phyloP scores from a whole-genome alignment of 1,284 basidiomycete genomes.

The Sparassis latifolia region DNA sequence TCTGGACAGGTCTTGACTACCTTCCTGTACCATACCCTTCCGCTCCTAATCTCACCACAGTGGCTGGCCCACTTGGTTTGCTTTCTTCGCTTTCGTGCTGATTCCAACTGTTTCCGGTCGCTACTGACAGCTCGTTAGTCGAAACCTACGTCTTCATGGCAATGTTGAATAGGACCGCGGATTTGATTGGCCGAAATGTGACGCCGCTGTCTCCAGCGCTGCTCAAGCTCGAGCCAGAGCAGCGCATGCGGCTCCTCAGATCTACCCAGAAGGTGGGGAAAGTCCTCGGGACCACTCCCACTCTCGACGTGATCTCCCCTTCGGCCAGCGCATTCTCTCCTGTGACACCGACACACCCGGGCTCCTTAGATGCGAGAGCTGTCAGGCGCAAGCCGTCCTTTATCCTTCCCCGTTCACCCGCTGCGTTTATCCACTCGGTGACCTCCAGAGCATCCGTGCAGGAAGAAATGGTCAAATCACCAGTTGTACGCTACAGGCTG shows the following conservation, averaged over 20 bases:
- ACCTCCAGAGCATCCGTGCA: background rate
- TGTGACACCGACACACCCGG: background rate
- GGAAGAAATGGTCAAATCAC: constrained; percentile 1
- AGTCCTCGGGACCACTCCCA: constrained; percentile 13
- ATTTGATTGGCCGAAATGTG: constrained; percentile 10
- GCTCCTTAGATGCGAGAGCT: background rate
- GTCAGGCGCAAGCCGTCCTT: background rate
- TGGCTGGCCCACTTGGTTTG: constrained; percentile 7
- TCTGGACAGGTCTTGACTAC: constrained; percentile 2
- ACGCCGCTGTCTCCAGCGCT: constrained; percentile 10
- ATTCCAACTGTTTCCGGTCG: constrained; percentile 4
- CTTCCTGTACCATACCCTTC: constrained; percentile 2
- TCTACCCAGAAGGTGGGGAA: constrained; percentile 17
- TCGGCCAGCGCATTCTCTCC: constrained; percentile 4
- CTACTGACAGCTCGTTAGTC: constrained; percentile 1
- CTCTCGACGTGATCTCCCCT: constrained; percentile 13
- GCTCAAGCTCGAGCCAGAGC: constrained; percentile 15
- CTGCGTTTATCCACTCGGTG: constrained; percentile 1
- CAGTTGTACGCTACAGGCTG: constrained; percentile 3
- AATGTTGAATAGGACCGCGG: constrained; percentile 16
- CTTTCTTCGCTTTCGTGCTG: constrained; percentile 5
- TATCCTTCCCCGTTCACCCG: constrained; percentile 1
- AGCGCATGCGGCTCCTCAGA: constrained; percentile 13
- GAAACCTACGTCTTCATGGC: background rate
- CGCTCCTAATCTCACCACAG: background rate